Percentiles rank a stretch among this genome's conserved stretches.
These are phyloP conservation scores for Santalum album DNA, from an alignment of 164 flowering plant genomes.

Conservation along the genomic window DNA sequence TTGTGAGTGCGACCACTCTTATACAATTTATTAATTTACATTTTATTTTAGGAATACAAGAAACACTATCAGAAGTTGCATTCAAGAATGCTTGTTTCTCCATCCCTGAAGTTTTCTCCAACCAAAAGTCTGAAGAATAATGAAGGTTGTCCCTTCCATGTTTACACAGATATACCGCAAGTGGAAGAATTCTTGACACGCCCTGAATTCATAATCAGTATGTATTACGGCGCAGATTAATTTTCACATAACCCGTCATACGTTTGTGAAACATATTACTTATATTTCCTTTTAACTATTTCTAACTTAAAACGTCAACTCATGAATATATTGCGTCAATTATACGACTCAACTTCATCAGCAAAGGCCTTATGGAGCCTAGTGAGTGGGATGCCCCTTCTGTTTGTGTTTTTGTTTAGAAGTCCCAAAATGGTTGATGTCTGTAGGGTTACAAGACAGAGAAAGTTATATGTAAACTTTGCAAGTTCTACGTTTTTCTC, in stretches of 20 bases:
- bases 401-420: neutral
- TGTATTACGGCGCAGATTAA: too few relatives aligned
- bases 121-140: constrained; percentile 22
- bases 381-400: neutral
- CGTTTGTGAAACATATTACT: constrained; percentile 4
- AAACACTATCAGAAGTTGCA: constrained; percentile 34
- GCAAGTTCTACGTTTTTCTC: too few relatives aligned
- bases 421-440: neutral
- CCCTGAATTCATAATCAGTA: constrained; percentile 75
- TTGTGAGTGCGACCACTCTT: constrained; percentile 6
- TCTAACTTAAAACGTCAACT: neutral
- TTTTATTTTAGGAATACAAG: constrained; percentile 50
- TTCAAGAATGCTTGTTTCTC: constrained; percentile 19
- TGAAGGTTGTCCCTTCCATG: constrained; percentile 41
- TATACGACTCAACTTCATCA: neutral
- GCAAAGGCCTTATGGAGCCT: neutral
- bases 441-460: neutral
- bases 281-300: neutral
- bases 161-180: constrained; percentile 88
- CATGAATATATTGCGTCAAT: neutral
- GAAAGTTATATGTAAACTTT: neutral
- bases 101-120: constrained; percentile 14
- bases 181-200: constrained; percentile 80
- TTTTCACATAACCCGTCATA: too few relatives aligned
- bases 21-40: neutral